phyloP scores from a whole-genome alignment of 768 basidiomycete species.

The Termitomyces titanicus region DNA sequence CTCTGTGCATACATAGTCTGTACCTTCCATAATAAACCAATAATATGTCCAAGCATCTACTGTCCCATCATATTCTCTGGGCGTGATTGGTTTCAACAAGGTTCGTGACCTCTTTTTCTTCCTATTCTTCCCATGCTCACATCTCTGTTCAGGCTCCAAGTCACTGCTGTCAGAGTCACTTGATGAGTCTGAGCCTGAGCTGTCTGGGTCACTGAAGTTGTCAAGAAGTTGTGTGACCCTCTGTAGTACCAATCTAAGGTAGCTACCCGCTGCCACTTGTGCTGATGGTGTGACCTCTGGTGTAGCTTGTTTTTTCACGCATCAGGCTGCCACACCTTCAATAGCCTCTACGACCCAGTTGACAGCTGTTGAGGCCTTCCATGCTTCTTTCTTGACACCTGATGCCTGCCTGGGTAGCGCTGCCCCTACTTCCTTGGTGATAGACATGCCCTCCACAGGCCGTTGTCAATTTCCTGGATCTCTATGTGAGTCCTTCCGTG shows the following conservation, averaged over 20 bases:
- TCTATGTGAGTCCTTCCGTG: too few relatives aligned
- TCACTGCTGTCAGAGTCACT: background rate
- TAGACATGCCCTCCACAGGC: too few relatives aligned
- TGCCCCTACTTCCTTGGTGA: too few relatives aligned
- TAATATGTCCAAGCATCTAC: constrained; percentile 19
- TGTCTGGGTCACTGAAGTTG: background rate
- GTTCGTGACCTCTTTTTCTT: background rate
- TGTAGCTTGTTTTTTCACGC: too few relatives aligned
- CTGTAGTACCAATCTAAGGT: background rate
- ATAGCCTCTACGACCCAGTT: too few relatives aligned
- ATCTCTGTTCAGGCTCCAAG: background rate
- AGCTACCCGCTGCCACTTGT: background rate
- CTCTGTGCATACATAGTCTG: constrained; percentile 20
- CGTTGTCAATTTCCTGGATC: too few relatives aligned
- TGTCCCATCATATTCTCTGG: constrained; percentile 22
- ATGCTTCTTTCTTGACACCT: too few relatives aligned
- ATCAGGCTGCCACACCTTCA: too few relatives aligned
- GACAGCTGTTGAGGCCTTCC: too few relatives aligned
- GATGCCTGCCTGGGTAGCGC: too few relatives aligned
- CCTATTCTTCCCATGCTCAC: too few relatives aligned
- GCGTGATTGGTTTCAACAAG: constrained; percentile 9
- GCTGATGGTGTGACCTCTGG: too few relatives aligned
- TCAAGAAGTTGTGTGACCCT: background rate
- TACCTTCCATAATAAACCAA: constrained; percentile 22
- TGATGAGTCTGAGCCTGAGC: background rate